Evolutionary conservation across 805 yeast species (phyloP).

Genomic region (Schwanniomyces sp.): DNA sequence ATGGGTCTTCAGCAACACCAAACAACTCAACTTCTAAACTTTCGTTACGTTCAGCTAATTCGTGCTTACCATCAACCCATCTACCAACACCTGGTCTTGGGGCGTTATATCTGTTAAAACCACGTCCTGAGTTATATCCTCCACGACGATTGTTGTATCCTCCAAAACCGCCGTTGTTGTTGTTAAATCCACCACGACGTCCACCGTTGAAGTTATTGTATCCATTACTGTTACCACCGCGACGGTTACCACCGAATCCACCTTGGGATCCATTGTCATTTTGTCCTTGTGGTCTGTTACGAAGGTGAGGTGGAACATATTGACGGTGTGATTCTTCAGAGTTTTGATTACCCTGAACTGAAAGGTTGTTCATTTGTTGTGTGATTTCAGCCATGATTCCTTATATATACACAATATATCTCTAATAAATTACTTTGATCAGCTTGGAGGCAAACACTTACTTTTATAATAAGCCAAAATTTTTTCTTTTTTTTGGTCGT

Average conservation of each 20-base stretch:
- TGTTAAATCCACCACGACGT: conserved; percentile 13
- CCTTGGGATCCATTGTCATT: conserved; percentile 15
- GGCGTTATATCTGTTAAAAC: conserved; percentile 26
- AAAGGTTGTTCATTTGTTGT: conserved; percentile 56
- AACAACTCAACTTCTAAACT: conserved; percentile 76
- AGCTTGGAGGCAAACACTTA: conserved; percentile 1
- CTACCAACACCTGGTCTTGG: conserved; percentile 65
- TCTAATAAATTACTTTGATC: not conserved
- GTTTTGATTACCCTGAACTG: conserved; percentile 32
- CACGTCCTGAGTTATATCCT: conserved; percentile 21
- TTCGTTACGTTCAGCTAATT: conserved; percentile 74
- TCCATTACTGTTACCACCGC: conserved; percentile 22
- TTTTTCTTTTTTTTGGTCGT: conserved; percentile 1
- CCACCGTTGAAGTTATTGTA: conserved; percentile 22
- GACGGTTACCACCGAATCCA: conserved; percentile 11
- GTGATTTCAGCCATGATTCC: conserved; percentile 56
- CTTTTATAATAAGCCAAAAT: not conserved
- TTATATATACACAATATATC: not conserved
- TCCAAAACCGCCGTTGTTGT: conserved; percentile 20
- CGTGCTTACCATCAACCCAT: conserved; percentile 85
- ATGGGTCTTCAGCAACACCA: conserved; percentile 74
- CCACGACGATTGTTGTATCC: conserved; percentile 27
- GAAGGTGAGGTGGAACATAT: conserved; percentile 60
- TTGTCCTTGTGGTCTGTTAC: conserved; percentile 24
- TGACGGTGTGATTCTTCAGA: conserved; percentile 22